Evolutionary conservation across 805 yeast species (phyloP), one percentile per base, ranked within the genome.

Genomic region (Wickerhamiella vanderwaltii): DNA sequence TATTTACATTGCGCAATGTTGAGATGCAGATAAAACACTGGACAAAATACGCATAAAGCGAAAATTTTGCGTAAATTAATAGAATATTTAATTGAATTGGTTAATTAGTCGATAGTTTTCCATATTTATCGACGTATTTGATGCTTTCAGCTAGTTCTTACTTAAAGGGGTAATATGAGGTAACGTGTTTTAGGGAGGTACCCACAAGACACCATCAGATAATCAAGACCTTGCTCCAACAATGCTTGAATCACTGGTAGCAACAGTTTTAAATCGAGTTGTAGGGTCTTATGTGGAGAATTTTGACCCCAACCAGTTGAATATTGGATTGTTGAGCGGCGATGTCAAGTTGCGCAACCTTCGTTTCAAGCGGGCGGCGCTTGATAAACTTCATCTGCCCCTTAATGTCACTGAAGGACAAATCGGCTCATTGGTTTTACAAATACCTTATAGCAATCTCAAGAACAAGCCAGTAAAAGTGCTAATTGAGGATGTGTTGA

Each of bases 261-360:
- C 71, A 9, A 59, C 69, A 31, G 53, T 66, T 29, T 52, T 66
- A 44, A 65, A 66, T 50, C 53, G 66, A 37, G 57, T 63, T 45
- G 53, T 64, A 42, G 68, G 54, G 17, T 48, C 55, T 23, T 85
- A 86, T 59, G 86, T 88, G 37, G 94, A 93, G 62, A 83, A 93
- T 61, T 91, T 91, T 60, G 98, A 91, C 63, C 86, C 97, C 13
- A 83, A 82, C 51, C 95, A 91, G 56, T 65, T 91, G 54, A 87
- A 91, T 52, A 87, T 91, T 43, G 98, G 97, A 4, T 86, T 91
- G 25, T 87, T 97, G 95, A 75, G 86, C 53, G 99, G 99, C 28
- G 97, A 91, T 65, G 97, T 87, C 23, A 83, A 83, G 57, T 66
- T 91, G 42, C 71, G 69, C 47, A 77, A 87, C 57, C 69, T 93